These are phyloP conservation scores for Annulohypoxylon truncatum DNA, from an alignment of 2,329 filamentous ascomycete genomes.

Conservation along the genomic window DNA sequence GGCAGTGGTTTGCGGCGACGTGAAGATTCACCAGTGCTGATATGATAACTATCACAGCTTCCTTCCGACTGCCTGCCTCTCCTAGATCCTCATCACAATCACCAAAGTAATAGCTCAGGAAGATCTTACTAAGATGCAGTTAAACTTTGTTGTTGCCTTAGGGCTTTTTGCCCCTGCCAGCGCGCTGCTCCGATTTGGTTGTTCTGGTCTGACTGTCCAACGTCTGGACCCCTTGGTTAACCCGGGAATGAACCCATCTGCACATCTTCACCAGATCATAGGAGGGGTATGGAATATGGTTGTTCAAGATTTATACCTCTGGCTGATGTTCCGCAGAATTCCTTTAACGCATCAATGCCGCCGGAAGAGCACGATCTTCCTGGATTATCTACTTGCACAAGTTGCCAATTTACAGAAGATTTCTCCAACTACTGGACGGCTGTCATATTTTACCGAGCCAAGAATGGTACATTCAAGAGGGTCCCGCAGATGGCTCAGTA, in stretches of 20 bases:
- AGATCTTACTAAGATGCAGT: constrained; percentile 43
- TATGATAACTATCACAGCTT: constrained; percentile 26
- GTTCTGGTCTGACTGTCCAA: constrained; percentile 63
- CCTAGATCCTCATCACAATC: neutral
- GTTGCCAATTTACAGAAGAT: constrained; percentile 43
- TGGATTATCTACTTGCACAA: constrained; percentile 55
- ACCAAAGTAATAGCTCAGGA: neutral
- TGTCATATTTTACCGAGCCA: constrained; percentile 53
- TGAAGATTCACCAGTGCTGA: constrained; percentile 9
- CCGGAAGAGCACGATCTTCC: constrained; percentile 49
- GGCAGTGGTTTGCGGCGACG: constrained; percentile 38
- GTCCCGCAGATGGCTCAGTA: constrained; percentile 54
- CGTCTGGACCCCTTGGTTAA: constrained; percentile 57
- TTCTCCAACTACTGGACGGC: constrained; percentile 50
- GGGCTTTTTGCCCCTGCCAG: constrained; percentile 47
- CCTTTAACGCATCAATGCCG: constrained; percentile 60
- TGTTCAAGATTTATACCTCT: neutral
- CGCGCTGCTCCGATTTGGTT: constrained; percentile 56
- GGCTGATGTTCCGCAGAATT: constrained; percentile 50
- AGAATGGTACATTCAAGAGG: constrained; percentile 57
- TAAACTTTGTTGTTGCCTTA: constrained; percentile 42
- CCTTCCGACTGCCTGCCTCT: constrained; percentile 10
- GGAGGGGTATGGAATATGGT: constrained; percentile 55
- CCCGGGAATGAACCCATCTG: constrained; percentile 61
- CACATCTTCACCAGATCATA: constrained; percentile 70